These are phyloP conservation scores for Irineochytrium annulatum DNA, from an alignment of 192 early-diverging fungal genomes.

Conservation along the genomic window DNA sequence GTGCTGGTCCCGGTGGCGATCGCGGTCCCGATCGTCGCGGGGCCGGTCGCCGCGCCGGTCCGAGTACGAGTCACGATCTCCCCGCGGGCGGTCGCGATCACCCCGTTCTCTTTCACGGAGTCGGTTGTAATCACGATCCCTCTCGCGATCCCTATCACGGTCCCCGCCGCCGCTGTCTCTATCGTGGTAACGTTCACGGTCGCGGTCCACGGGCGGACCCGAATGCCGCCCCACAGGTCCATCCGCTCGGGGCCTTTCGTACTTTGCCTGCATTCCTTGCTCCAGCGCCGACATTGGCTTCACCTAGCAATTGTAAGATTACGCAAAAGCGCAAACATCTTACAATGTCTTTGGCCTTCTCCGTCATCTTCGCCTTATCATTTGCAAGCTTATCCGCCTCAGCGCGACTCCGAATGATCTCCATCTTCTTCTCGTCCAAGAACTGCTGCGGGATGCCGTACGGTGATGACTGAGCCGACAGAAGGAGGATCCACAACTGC, in stretches of 20 bases:
- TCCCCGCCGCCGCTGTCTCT: constrained; percentile 1
- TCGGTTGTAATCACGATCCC: constrained; percentile 9
- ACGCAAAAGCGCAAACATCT: neutral
- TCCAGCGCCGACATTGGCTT: neutral
- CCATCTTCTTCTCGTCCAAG: constrained; percentile 81
- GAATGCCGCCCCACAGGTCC: neutral
- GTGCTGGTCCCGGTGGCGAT: constrained; percentile 10
- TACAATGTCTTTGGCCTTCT: constrained; percentile 5
- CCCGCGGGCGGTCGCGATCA: constrained; percentile 10
- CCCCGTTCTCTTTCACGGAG: constrained; percentile 15
- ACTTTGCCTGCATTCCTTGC: neutral
- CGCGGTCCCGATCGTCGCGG: constrained; percentile 15
- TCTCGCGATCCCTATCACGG: constrained; percentile 10
- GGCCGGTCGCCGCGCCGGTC: constrained; percentile 20
- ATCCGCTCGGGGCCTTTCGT: neutral
- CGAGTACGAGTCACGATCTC: neutral
- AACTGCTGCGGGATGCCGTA: constrained; percentile 83
- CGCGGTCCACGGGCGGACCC: neutral
- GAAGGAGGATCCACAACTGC: constrained; percentile 83
- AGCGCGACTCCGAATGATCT: constrained; percentile 44
- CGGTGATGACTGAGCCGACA: constrained; percentile 79
- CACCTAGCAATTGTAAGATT: neutral
- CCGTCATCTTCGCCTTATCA: constrained; percentile 5
- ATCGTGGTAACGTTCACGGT: neutral
- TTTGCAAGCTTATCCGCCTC: constrained; percentile 7